Percentiles rank a stretch among this genome's conserved stretches.
phyloP scores from a whole-genome alignment of 441 rosid species.

The Erysimum pusillum region DNA sequence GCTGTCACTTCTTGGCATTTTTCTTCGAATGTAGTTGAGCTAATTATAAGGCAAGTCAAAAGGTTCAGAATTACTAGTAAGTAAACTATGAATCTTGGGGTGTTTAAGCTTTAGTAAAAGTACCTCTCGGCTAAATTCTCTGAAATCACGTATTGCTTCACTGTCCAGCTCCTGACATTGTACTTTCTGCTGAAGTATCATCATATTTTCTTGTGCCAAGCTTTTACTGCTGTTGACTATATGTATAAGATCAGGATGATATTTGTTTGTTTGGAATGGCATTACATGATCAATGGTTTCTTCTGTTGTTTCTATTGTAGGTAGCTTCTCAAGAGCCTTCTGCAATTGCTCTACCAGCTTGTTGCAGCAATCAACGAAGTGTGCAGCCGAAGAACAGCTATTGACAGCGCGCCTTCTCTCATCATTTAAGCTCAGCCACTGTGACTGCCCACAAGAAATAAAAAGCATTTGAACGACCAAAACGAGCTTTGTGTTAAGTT shows the following conservation, averaged over 20 bases:
- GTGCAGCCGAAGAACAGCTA: not conserved
- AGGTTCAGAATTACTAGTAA: conserved; percentile 3
- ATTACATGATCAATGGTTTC: conserved; percentile 21
- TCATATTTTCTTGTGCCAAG: conserved; percentile 23
- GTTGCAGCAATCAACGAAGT: not conserved
- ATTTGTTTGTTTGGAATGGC: conserved; percentile 11
- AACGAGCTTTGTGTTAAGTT: not conserved
- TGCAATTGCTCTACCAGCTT: conserved; percentile 9
- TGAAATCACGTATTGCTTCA: not conserved
- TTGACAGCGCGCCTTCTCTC: not conserved
- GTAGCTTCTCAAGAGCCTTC: conserved; percentile 21
- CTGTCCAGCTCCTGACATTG: conserved; percentile 34
- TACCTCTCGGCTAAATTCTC: not conserved
- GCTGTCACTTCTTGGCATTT: conserved; percentile 12
- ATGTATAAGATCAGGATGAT: not conserved
- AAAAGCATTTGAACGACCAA: not conserved
- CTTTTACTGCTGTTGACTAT: conserved; percentile 5
- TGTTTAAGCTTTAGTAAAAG: not conserved
- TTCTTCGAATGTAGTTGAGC: not conserved
- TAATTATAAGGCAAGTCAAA: conserved; percentile 14
- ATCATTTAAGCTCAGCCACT: not conserved
- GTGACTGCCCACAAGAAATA: not conserved
- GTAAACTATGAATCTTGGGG: conserved; percentile 9
- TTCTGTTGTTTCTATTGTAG: not conserved
- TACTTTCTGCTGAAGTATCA: conserved; percentile 10